Conservation (phyloP, 1,284 basidiomycete species). For the Ustilago tritici region DNA sequence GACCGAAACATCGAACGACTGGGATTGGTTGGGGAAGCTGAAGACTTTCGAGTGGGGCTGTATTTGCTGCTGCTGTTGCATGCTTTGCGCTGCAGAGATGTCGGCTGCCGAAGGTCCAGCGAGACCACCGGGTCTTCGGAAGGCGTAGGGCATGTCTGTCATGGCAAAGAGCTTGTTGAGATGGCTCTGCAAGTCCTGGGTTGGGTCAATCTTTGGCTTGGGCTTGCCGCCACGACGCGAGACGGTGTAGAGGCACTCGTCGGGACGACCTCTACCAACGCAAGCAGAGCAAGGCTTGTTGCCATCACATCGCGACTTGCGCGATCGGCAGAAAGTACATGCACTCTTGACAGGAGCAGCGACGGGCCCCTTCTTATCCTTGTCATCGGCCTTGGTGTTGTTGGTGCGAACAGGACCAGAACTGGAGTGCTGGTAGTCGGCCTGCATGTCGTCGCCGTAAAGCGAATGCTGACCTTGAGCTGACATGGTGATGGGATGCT, state of each 20-base stretch:
- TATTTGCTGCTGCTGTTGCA: conserved; percentile 18
- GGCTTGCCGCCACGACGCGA: conserved; percentile 64
- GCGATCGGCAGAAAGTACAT: conserved; percentile 58
- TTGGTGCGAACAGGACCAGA: conserved; percentile 39
- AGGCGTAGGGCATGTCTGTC: conserved; percentile 57
- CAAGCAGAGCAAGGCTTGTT: conserved; percentile 63
- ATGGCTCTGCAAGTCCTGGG: conserved; percentile 53
- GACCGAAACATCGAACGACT: conserved; percentile 31
- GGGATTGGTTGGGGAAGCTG: conserved; percentile 33
- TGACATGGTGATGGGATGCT: conserved; percentile 18
- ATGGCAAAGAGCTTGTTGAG: conserved; percentile 59
- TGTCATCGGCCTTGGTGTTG: conserved; percentile 37
- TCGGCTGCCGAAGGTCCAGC: conserved; percentile 26
- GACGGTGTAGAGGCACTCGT: conserved; percentile 64
- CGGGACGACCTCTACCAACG: conserved; percentile 47
- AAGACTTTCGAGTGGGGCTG: conserved; percentile 35
- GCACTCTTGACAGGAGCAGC: conserved; percentile 60
- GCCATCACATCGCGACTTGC: conserved; percentile 65
- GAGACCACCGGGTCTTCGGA: conserved; percentile 55
- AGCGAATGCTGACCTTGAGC: conserved; percentile 22
- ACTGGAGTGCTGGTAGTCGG: conserved; percentile 18
- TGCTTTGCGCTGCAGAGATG: conserved; percentile 5
- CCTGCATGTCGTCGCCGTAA: conserved; percentile 18
- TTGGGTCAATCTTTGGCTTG: conserved; percentile 56
- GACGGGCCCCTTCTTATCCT: conserved; percentile 49